Conservation (phyloP, 305 asterid genomes). For the Ajuga reptans region DNA sequence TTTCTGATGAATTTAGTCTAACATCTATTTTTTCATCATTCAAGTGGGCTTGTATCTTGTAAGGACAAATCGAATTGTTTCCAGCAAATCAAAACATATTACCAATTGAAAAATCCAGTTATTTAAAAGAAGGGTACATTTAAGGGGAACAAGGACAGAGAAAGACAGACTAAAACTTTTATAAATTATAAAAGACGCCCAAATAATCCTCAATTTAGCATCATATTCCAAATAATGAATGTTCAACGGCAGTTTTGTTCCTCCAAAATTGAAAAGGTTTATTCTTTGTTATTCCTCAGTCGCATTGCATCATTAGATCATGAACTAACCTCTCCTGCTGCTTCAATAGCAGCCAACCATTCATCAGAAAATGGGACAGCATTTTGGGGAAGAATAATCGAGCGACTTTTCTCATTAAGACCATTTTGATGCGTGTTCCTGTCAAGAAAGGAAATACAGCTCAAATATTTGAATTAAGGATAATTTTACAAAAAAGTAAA, state of each 20-base stretch:
- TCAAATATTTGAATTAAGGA: slow-evolving; percentile 12
- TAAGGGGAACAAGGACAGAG: too few species aligned
- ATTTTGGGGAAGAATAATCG: slow-evolving; percentile 44
- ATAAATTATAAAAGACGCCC: neutral
- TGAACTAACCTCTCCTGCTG: slow-evolving; percentile 88
- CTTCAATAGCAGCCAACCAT: slow-evolving; percentile 95
- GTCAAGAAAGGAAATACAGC: slow-evolving; percentile 26
- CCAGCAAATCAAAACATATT: too few species aligned
- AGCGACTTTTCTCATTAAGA: slow-evolving; percentile 24
- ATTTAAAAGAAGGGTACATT: too few species aligned
- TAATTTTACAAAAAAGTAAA: neutral
- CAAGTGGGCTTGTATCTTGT: neutral
- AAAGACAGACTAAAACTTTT: too few species aligned
- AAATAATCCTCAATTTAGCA: neutral
- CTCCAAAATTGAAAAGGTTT: neutral
- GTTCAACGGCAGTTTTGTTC: slow-evolving; percentile 13
- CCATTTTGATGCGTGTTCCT: slow-evolving; percentile 35
- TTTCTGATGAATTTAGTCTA: too few species aligned
- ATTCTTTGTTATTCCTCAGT: neutral
- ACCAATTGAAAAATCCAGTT: neutral
- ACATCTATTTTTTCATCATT: too few species aligned
- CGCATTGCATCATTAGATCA: slow-evolving; percentile 7
- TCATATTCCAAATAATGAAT: neutral
- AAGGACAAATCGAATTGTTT: neutral
- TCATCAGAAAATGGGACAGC: slow-evolving; percentile 93